A percentile compares a stretch with the other conserved stretches of the same genome.
phyloP scores from a whole-genome alignment of 805 yeast species.

The Hanseniaspora hatyaiensis region DNA sequence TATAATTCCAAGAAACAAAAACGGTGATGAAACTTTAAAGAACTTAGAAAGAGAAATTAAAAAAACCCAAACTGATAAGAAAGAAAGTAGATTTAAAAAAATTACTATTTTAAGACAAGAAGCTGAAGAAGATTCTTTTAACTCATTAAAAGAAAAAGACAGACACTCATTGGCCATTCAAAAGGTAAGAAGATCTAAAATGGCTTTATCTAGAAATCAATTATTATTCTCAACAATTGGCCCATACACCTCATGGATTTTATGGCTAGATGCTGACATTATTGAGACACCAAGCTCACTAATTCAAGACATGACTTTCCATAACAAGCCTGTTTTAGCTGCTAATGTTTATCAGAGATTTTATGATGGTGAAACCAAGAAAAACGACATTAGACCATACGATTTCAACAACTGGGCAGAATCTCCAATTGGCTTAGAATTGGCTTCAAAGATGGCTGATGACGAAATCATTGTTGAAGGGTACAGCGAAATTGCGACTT shows the following conservation, averaged over 20 bases:
- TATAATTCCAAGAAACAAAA: constrained; percentile 69
- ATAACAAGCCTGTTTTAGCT: constrained; percentile 75
- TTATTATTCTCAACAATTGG: constrained; percentile 76
- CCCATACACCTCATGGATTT: constrained; percentile 85
- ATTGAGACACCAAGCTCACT: constrained; percentile 75
- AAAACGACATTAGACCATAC: constrained; percentile 63
- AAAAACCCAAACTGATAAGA: constrained; percentile 51
- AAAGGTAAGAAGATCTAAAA: constrained; percentile 74
- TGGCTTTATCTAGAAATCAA: constrained; percentile 93
- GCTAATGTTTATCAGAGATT: constrained; percentile 90
- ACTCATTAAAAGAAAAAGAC: constrained; percentile 68
- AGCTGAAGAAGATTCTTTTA: constrained; percentile 47
- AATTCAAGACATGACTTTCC: constrained; percentile 76
- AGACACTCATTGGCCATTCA: constrained; percentile 82
- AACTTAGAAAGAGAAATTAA: constrained; percentile 67
- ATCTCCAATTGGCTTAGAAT: constrained; percentile 61
- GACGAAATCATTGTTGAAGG: constrained; percentile 95
- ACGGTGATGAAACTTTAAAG: constrained; percentile 71
- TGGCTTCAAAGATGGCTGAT: constrained; percentile 62
- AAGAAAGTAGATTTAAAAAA: constrained; percentile 60
- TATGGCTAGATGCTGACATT: constrained; percentile 94
- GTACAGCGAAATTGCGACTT: constrained; percentile 84
- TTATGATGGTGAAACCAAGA: constrained; percentile 46
- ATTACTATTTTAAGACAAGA: constrained; percentile 88
- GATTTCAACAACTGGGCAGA: constrained; percentile 96